Percentiles rank a stretch among this genome's conserved stretches.
phyloP scores from a whole-genome alignment of 768 basidiomycete genomes.

The Chlorophyllum brunneum region DNA sequence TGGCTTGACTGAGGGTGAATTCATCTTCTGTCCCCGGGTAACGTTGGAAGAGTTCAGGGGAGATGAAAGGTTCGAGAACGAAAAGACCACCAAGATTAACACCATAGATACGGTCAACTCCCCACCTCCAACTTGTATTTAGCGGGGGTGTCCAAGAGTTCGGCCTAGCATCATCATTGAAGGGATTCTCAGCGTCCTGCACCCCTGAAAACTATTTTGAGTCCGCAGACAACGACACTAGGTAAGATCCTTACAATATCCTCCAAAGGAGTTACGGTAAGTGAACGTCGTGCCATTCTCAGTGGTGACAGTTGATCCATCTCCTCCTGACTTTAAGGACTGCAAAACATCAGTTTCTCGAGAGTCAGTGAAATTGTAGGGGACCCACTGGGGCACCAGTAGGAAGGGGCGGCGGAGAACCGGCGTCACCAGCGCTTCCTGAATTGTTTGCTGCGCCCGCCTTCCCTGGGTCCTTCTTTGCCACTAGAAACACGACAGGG shows the following conservation, averaged over 20 bases:
- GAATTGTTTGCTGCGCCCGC: conserved; percentile 3
- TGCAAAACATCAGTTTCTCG: neutral
- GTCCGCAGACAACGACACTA: neutral
- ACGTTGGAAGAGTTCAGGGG: conserved; percentile 57
- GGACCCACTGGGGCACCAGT: conserved; percentile 18
- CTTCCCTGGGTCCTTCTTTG: conserved; percentile 20
- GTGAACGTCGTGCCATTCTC: conserved; percentile 64
- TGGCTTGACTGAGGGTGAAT: conserved; percentile 60
- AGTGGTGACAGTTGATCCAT: conserved; percentile 56
- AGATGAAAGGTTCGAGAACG: conserved; percentile 75
- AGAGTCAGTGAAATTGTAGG: neutral
- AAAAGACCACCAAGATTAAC: conserved; percentile 77
- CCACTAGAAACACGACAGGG: conserved; percentile 30
- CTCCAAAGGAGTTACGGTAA: conserved; percentile 71
- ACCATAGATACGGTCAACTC: conserved; percentile 50
- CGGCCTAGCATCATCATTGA: conserved; percentile 60
- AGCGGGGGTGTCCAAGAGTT: conserved; percentile 75
- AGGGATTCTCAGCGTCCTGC: conserved; percentile 59
- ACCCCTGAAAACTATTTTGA: conserved; percentile 37
- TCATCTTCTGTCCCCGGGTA: conserved; percentile 59
- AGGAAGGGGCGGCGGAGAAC: conserved; percentile 13
- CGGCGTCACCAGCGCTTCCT: conserved; percentile 1
- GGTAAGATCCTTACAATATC: conserved; percentile 43
- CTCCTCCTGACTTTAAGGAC: conserved; percentile 42
- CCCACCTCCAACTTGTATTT: conserved; percentile 66